These are phyloP conservation scores for Nakataea oryzae DNA, from an alignment of 2,329 filamentous ascomycete genomes.

Conservation along the genomic window DNA sequence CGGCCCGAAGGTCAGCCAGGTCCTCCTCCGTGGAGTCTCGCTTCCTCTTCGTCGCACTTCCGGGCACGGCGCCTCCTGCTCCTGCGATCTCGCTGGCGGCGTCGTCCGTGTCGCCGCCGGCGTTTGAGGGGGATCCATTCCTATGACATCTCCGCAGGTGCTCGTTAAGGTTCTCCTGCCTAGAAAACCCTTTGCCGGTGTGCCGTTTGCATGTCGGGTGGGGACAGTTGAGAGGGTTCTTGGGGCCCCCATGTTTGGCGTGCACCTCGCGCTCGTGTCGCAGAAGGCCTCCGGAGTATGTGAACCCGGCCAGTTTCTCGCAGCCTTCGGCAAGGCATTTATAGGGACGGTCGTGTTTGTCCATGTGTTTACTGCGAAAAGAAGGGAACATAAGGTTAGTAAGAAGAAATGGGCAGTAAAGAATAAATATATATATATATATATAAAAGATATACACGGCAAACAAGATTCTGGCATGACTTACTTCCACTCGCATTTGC, in stretches of 20 bases:
- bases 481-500: conserved; percentile 93
- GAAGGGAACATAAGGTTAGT: neutral
- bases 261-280: conserved; percentile 92
- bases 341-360: conserved; percentile 92
- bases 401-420: neutral
- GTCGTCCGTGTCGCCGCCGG: conserved; percentile 30
- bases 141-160: conserved; percentile 85
- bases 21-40: conserved; percentile 21
- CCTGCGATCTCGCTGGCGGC: conserved; percentile 32
- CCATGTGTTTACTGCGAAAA: conserved; percentile 78
- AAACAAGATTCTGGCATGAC: too few species aligned
- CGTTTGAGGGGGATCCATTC: conserved; percentile 12
- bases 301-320: conserved; percentile 88
- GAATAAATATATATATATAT: too few species aligned
- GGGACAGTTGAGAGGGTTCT: conserved; percentile 79
- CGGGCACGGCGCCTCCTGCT: conserved; percentile 7
- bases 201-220: conserved; percentile 82
- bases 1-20: conserved; percentile 44
- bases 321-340: conserved; percentile 75
- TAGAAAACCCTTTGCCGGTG: conserved; percentile 79
- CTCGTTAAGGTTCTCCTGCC: conserved; percentile 89
- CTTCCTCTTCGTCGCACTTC: conserved; percentile 31
- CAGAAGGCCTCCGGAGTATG: conserved; percentile 82
- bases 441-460: too few species aligned
- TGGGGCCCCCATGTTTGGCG: conserved; percentile 77